These are phyloP conservation scores for Rhizopus sp. DNA, from an alignment of 371 early-diverging fungal species.

Conservation along the genomic window DNA sequence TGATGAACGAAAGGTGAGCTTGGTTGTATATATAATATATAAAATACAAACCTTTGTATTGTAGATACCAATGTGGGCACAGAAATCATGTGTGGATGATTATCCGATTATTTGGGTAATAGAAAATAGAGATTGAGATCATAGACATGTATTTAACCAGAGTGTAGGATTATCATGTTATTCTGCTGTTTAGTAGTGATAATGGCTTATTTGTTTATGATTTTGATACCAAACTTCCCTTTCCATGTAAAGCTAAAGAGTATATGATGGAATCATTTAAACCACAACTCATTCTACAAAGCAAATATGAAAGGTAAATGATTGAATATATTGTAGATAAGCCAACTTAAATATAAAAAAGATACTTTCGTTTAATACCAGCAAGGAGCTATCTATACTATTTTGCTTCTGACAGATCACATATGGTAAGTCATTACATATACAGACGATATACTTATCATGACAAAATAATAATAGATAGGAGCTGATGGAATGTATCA, in stretches of 20 bases:
- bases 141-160: not conserved
- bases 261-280: slow-evolving; percentile 34
- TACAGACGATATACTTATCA: not conserved
- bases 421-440: slow-evolving; percentile 33
- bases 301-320: slow-evolving; percentile 27
- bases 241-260: slow-evolving; percentile 29
- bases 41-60: not conserved
- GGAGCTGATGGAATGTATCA: slow-evolving; percentile 25
- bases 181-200: slow-evolving; percentile 13
- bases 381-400: slow-evolving; percentile 27
- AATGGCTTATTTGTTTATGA: slow-evolving; percentile 29
- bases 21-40: not conserved
- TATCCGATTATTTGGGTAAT: slow-evolving; percentile 45
- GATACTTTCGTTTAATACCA: slow-evolving; percentile 42
- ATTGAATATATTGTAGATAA: not conserved
- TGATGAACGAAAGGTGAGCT: slow-evolving; percentile 22
- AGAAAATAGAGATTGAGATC: not conserved
- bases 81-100: slow-evolving; percentile 21
- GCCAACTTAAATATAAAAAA: not conserved
- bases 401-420: slow-evolving; percentile 46
- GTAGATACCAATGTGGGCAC: slow-evolving; percentile 39
- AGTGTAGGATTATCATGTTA: slow-evolving; percentile 48
- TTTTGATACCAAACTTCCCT: slow-evolving; percentile 38
- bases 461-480: slow-evolving; percentile 9
- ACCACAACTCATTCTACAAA: slow-evolving; percentile 24